phyloP scores from a whole-genome alignment of 2,329 filamentous ascomycete species.

The Elsinoe batatas region DNA sequence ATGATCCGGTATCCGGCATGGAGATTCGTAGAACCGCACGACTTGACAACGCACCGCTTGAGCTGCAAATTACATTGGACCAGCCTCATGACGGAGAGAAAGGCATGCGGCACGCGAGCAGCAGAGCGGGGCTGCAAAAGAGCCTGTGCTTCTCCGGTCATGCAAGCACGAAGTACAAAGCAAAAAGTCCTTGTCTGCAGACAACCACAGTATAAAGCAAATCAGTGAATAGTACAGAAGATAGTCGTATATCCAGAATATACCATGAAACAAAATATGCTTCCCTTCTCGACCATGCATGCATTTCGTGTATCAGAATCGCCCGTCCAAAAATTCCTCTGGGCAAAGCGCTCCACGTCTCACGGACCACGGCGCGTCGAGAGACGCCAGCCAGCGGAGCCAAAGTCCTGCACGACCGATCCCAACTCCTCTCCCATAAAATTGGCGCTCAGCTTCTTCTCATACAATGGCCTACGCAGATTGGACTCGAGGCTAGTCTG shows the following conservation, averaged over 20 bases:
- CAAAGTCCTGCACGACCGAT: slow-evolving; percentile 1
- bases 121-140: not conserved
- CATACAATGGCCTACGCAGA: slow-evolving; percentile 1
- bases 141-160: not conserved
- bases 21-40: no score
- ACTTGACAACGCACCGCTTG: not conserved
- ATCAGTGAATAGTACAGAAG: not conserved
- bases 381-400: not conserved
- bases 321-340: not conserved
- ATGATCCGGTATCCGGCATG: no score
- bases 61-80: not conserved
- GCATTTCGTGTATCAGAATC: not conserved
- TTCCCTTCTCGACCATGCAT: not conserved
- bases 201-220: not conserved
- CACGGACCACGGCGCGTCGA: slow-evolving; percentile 2
- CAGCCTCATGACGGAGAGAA: not conserved
- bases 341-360: not conserved
- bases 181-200: not conserved
- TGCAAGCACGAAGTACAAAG: not conserved
- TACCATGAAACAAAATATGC: not conserved
- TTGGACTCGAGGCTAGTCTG: not conserved
- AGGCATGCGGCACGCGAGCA: not conserved
- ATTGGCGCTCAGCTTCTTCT: not conserved
- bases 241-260: no score
- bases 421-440: slow-evolving; percentile 5